Evolutionary conservation across 768 basidiomycete species (phyloP).

Genomic region (Chalciporus chontae): DNA sequence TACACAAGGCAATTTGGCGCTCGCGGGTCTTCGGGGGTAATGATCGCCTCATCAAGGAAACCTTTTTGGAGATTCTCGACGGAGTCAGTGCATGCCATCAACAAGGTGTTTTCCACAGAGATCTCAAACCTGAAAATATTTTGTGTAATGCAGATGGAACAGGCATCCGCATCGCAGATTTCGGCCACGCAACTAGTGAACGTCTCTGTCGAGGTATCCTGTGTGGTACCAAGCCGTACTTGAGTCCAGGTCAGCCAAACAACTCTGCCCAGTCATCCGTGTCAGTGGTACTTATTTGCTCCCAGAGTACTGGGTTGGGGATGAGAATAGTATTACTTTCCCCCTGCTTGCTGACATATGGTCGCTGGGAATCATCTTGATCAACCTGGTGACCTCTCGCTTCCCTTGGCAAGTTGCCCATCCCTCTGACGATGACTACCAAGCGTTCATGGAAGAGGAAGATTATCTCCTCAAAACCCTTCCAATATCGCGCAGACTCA

Average conservation of each 20-base stretch:
- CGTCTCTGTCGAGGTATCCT: slow-evolving; percentile 47
- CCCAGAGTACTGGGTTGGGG: slow-evolving; percentile 54
- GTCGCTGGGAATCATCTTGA: slow-evolving; percentile 76
- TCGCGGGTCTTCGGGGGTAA: slow-evolving; percentile 50
- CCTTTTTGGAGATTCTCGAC: slow-evolving; percentile 75
- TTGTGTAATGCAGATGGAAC: slow-evolving; percentile 54
- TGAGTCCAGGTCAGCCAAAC: slow-evolving; percentile 63
- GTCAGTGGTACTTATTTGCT: slow-evolving; percentile 2
- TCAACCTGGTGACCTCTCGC: slow-evolving; percentile 73
- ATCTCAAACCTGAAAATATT: slow-evolving; percentile 85
- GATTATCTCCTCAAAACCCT: slow-evolving; percentile 2
- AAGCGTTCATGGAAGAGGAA: not conserved
- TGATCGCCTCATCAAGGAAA: slow-evolving; percentile 55
- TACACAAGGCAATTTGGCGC: slow-evolving; percentile 57
- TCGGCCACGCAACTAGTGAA: slow-evolving; percentile 60
- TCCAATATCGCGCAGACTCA: slow-evolving; percentile 11
- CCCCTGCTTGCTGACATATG: slow-evolving; percentile 51
- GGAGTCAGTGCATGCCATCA: slow-evolving; percentile 73
- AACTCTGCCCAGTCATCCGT: not conserved
- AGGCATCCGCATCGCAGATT: slow-evolving; percentile 66
- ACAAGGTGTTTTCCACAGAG: slow-evolving; percentile 73
- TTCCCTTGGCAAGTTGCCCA: slow-evolving; percentile 18
- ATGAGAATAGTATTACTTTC: slow-evolving; percentile 18
- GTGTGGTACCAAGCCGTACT: slow-evolving; percentile 60
- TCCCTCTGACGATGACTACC: not conserved